Base-by-base conservation (phyloP, 2,329 filamentous ascomycete genomes). In the Cercospora sesami region DNA sequence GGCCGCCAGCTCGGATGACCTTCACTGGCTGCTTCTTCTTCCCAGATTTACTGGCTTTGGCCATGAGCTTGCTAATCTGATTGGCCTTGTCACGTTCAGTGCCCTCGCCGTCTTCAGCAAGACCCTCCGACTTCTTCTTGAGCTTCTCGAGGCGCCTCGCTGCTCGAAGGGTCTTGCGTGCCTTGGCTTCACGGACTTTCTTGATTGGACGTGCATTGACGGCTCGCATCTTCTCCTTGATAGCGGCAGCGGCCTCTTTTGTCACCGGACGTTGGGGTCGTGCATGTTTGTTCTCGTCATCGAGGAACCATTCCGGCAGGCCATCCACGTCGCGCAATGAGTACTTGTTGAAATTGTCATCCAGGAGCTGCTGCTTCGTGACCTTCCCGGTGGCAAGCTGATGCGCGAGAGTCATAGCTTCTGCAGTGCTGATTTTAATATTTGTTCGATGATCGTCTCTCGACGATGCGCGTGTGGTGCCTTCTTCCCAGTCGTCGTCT, bases 341-440 rank as follows among this genome's bases (percentile, higher is more conserved):
- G 78, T 91, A 92, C 79, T 93, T 95, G 84, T 97, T 97, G 86
- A 95, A 99, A 48, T 89, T 90, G 69, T 98, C 94, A 76, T 99
- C 96, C 57, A 94, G 83, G 5, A 97, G 83, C 73, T 97, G 92
- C 65, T 90, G 81, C 57, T 87, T 90, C 0, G 90, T 91, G 79
- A 90, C 94, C 78, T 94, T 86, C 55, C 94, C 94, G 0, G 91
- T 93, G 3, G 94, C 95, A 68, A 99, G 89, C 77, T 93, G 88
- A 72, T 98, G 95, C 0, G 95, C 96, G 16, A 99, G 86, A 0
- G 94, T 96, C 95, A 99, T 99, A 71, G 96, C 95, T 83, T 99
- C 95, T 5, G 93, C 95, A n/a, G 95, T 99, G 77, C 98, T 96
- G 76, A 99, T 98, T 79, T 98, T 93, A 80, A 99, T 96, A 78